Conservation (phyloP, 2,329 filamentous ascomycete genomes). For the Penicillium italicum region DNA sequence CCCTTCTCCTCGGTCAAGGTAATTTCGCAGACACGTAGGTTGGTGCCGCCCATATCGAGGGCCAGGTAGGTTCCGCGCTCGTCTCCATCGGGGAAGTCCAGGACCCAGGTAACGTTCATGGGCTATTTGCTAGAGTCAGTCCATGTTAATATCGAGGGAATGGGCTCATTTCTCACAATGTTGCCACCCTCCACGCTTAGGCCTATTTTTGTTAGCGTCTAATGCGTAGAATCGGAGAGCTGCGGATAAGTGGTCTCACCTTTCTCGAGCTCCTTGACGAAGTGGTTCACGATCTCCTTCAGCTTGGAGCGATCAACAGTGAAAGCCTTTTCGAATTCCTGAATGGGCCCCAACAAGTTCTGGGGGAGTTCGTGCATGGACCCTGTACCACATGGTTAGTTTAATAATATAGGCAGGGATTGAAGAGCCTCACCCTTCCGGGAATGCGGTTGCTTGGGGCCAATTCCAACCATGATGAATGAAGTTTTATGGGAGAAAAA, state of each 20-base stretch:
- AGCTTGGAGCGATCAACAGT: conserved; percentile 73
- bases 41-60: conserved; percentile 94
- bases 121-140: conserved; percentile 55
- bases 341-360: conserved; percentile 76
- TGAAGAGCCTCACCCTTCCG: conserved; percentile 64
- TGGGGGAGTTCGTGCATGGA: conserved; percentile 89
- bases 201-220: conserved; percentile 48
- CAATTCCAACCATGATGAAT: conserved; percentile 60
- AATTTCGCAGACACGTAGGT: conserved; percentile 91
- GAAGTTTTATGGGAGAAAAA: background rate
- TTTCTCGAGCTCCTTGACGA: conserved; percentile 81
- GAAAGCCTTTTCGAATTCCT: conserved; percentile 78
- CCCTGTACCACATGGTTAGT: conserved; percentile 50
- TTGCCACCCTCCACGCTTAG: conserved; percentile 83
- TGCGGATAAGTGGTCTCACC: conserved; percentile 47
- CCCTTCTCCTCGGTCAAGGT: conserved; percentile 81
- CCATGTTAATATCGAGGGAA: background rate
- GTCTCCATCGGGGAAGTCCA: conserved; percentile 79
- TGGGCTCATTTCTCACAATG: conserved; percentile 71
- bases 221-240: background rate
- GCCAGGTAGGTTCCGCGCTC: conserved; percentile 86
- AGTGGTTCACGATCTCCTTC: conserved; percentile 87
- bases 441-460: conserved; percentile 62
- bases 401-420: conserved; percentile 7
- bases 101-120: conserved; percentile 98